phyloP scores from a whole-genome alignment of 768 basidiomycete genomes.

The Mycena chlorophos region DNA sequence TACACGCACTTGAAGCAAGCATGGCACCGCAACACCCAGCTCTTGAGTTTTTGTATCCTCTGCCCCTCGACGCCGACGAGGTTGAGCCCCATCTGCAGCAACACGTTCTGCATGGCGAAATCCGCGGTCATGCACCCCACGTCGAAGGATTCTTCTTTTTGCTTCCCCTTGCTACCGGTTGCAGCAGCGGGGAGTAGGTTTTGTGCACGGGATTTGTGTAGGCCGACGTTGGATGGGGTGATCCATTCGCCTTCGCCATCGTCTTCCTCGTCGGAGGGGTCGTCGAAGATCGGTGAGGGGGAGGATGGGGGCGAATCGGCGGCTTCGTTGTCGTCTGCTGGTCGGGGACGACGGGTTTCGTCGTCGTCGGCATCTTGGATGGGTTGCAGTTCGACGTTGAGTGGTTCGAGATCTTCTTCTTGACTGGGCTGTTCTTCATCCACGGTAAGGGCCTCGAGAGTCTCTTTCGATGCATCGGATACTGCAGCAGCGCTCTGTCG shows the following conservation, averaged over 20 bases:
- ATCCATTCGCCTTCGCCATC: conserved; percentile 97
- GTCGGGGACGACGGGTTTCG: no score
- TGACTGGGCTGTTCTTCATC: conserved; percentile 8
- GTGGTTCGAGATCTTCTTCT: conserved; percentile 36
- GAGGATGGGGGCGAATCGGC: conserved; percentile 23
- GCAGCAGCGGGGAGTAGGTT: conserved; percentile 70
- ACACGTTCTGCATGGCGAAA: conserved; percentile 98
- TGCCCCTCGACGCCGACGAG: conserved; percentile 90
- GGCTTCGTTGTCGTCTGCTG: conserved; percentile 6
- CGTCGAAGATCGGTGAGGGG: conserved; percentile 58
- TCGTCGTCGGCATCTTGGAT: conserved; percentile 25
- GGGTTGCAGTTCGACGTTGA: conserved; percentile 48
- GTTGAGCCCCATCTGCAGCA: conserved; percentile 90
- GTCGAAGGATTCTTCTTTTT: conserved; percentile 44
- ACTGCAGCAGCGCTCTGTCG: conserved; percentile 16
- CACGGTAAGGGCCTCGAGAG: conserved; percentile 19
- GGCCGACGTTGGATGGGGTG: conserved; percentile 80
- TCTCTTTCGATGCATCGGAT: conserved; percentile 14
- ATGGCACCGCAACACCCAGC: conserved; percentile 95
- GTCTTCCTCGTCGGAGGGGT: conserved; percentile 74
- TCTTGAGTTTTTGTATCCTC: conserved; percentile 87
- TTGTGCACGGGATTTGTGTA: conserved; percentile 86
- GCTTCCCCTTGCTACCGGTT: conserved; percentile 34
- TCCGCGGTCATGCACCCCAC: conserved; percentile 97
- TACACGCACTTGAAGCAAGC: conserved; percentile 96